These are phyloP conservation scores for Obelidium mucronatum DNA, from an alignment of 192 early-diverging fungal species.

Conservation along the genomic window DNA sequence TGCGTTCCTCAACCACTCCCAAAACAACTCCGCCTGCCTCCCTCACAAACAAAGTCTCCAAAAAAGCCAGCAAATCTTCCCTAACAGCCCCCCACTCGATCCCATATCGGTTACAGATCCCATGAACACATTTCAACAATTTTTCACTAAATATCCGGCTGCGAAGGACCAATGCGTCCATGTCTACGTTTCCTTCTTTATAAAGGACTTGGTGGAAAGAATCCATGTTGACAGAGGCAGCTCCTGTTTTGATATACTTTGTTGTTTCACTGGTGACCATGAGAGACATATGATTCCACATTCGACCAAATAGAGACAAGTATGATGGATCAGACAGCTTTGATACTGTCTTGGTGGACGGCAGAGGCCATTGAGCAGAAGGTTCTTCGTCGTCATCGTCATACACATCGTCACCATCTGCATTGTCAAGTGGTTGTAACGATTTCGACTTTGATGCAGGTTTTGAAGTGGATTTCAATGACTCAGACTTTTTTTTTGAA, in stretches of 20 bases:
- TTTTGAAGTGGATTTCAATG: too few species aligned
- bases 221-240: neutral
- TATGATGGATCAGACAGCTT: neutral
- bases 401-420: too few species aligned
- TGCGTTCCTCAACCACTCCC: slow-evolving; percentile 5
- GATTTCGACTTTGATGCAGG: too few species aligned
- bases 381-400: slow-evolving; percentile 4
- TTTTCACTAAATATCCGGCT: slow-evolving; percentile 1
- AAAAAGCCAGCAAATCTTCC: slow-evolving; percentile 3
- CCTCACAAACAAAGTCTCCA: slow-evolving; percentile 4
- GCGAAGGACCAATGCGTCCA: slow-evolving; percentile 1
- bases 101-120: neutral
- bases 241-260: neutral
- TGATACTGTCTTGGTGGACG: slow-evolving; percentile 22
- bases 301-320: slow-evolving; percentile 19
- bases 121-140: neutral
- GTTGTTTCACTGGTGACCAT: neutral
- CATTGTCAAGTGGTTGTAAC: too few species aligned
- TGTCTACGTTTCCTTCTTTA: slow-evolving; percentile 1
- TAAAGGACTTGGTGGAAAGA: neutral
- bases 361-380: slow-evolving; percentile 4
- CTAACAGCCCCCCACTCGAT: neutral
- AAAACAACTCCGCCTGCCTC: neutral
- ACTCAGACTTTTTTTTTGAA: too few species aligned
- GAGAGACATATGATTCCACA: neutral